Percentiles rank a stretch among this genome's conserved stretches.
Conservation (phyloP, 768 basidiomycete species). For the Clavaria fumosa region DNA sequence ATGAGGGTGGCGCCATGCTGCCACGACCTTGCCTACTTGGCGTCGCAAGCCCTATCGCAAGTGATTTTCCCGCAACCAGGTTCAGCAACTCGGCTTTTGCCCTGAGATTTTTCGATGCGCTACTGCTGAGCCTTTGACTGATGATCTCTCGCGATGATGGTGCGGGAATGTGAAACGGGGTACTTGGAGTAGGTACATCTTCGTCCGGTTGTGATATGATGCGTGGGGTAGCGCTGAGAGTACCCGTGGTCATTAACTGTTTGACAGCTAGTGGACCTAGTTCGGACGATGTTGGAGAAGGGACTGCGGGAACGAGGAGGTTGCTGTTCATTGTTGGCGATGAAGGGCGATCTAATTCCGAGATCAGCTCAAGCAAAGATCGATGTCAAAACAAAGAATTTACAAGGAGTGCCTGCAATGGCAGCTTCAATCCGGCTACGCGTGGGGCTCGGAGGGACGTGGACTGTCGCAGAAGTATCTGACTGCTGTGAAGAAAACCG, state of each 20-base stretch:
- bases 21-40: slow-evolving; percentile 16
- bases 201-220: slow-evolving; percentile 56
- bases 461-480: slow-evolving; percentile 26
- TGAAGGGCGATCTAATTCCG: slow-evolving; percentile 39
- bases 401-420: slow-evolving; percentile 85
- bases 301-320: slow-evolving; percentile 69
- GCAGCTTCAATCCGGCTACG: slow-evolving; percentile 84
- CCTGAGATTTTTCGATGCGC: slow-evolving; percentile 68
- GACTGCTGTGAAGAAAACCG: slow-evolving; percentile 67
- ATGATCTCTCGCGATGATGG: slow-evolving; percentile 70
- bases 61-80: slow-evolving; percentile 21
- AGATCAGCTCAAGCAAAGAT: slow-evolving; percentile 5
- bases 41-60: slow-evolving; percentile 25
- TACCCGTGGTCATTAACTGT: slow-evolving; percentile 97
- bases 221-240: slow-evolving; percentile 81
- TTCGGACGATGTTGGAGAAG: slow-evolving; percentile 73
- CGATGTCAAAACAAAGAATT: slow-evolving; percentile 3
- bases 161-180: slow-evolving; percentile 66
- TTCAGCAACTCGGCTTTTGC: slow-evolving; percentile 55
- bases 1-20: slow-evolving; percentile 65
- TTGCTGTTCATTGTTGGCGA: slow-evolving; percentile 43
- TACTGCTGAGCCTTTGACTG: slow-evolving; percentile 67
- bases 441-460: slow-evolving; percentile 87
- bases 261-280: slow-evolving; percentile 74
- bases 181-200: slow-evolving; percentile 29